phyloP scores from a whole-genome alignment of 768 basidiomycete genomes.

The Macrolepiota dolichaula region DNA sequence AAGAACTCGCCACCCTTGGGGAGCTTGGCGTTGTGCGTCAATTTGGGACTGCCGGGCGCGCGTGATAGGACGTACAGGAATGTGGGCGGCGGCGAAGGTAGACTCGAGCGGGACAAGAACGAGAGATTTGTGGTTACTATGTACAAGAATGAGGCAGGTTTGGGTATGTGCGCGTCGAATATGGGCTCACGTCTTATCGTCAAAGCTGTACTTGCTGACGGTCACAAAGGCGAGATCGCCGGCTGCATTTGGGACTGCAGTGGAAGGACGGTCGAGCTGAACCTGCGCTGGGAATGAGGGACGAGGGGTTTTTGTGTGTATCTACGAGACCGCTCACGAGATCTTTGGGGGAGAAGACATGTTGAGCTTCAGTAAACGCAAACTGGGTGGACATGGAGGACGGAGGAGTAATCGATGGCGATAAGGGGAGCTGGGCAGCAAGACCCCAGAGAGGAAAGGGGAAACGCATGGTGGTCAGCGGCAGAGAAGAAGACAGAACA shows the following conservation, averaged over 20 bases:
- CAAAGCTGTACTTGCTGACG: slow-evolving; percentile 65
- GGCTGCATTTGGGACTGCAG: slow-evolving; percentile 59
- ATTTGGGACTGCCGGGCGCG: not conserved
- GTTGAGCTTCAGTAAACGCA: slow-evolving; percentile 52
- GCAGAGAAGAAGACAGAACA: not conserved
- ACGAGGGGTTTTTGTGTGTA: not conserved
- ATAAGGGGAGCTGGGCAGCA: slow-evolving; percentile 50
- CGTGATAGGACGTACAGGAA: slow-evolving; percentile 37
- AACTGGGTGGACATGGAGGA: slow-evolving; percentile 35
- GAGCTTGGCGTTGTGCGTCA: slow-evolving; percentile 32
- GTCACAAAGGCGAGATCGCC: slow-evolving; percentile 70
- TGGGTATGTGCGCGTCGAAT: not conserved
- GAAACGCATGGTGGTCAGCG: slow-evolving; percentile 43
- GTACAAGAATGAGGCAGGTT: not conserved
- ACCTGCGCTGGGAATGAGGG: slow-evolving; percentile 28
- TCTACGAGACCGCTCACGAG: slow-evolving; percentile 31
- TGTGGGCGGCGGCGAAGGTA: slow-evolving; percentile 43
- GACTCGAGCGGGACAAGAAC: slow-evolving; percentile 58
- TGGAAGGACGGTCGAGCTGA: slow-evolving; percentile 62
- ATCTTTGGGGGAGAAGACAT: slow-evolving; percentile 69
- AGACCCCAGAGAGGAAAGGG: slow-evolving; percentile 52
- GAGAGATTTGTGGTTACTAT: slow-evolving; percentile 75
- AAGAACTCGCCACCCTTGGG: slow-evolving; percentile 71
- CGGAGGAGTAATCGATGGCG: slow-evolving; percentile 19
- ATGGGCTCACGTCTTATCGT: slow-evolving; percentile 64